A percentile compares a stretch with the other conserved stretches of the same genome.
Conservation (phyloP, 305 asterid genomes). For the Fraxinus floribunda region DNA sequence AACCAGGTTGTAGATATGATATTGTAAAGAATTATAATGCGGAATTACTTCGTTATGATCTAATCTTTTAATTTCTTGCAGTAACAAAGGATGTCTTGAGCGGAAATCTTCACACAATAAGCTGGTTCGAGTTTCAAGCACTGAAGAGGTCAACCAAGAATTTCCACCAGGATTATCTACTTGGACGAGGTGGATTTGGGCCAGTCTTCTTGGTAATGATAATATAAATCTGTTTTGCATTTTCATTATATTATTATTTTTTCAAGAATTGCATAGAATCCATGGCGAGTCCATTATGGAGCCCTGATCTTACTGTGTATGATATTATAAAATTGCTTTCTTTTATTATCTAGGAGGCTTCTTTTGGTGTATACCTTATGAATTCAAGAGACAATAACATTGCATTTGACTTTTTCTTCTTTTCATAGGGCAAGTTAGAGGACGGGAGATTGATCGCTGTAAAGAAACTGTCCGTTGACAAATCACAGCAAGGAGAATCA, state of each 20-base stretch:
- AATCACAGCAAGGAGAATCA: slow-evolving; percentile 51
- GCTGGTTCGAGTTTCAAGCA: slow-evolving; percentile 52
- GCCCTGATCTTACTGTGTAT: not conserved
- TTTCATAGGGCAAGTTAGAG: slow-evolving; percentile 39
- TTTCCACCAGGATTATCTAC: slow-evolving; percentile 56
- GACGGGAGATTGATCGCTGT: slow-evolving; percentile 44
- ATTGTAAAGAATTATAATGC: not conserved
- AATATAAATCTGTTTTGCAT: not conserved
- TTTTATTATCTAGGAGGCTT: no score
- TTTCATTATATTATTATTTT: not conserved
- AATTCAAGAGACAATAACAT: not conserved
- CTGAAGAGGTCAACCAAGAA: slow-evolving; percentile 68
- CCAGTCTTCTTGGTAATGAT: slow-evolving; percentile 64
- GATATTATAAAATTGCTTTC: not conserved
- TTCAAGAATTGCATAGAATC: not conserved
- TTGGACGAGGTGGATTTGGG: slow-evolving; percentile 82
- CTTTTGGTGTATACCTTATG: no score
- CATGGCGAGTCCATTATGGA: not conserved
- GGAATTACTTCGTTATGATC: slow-evolving; percentile 8
- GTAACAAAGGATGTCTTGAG: slow-evolving; percentile 41
- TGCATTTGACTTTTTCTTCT: not conserved
- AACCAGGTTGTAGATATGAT: slow-evolving; percentile 31
- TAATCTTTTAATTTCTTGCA: slow-evolving; percentile 31
- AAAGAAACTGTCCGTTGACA: slow-evolving; percentile 41
- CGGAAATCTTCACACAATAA: slow-evolving; percentile 54